Evolutionary conservation across 768 basidiomycete species (phyloP), one percentile per base, ranked within the genome.

Genomic region (Tylopilus sp.): DNA sequence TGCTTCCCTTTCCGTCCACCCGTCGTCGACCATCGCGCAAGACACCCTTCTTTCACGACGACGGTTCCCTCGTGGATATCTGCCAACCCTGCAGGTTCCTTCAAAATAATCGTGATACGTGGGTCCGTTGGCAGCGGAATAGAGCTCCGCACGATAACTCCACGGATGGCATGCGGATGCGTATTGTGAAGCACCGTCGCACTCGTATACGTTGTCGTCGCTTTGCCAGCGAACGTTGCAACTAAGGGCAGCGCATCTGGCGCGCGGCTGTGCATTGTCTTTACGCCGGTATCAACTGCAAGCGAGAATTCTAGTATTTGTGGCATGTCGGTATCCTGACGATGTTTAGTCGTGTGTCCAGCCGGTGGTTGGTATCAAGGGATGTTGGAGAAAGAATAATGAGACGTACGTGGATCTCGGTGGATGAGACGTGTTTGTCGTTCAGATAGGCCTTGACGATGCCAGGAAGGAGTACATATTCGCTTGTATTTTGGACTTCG

Each of bases 101-200:
- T 57, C 35, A 67, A 31, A 1, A 53, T 18, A 25, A 70, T 59
- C 47, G 66, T 65, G 40, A 71, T 51, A 6, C 59, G 54, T n/a
- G 61, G 52, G 45, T 71, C 61, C 2, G 57, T 28, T 8, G 66
- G 56, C n/a, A 67, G 40, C 6, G 68, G 68, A 11, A 70, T 51
- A 3, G 62, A 46, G 35, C 58, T 60, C 33, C 68, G 65, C 31
- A 69, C 55, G 41, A 70, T 9, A 9, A 60, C 39, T 0, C 60
- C 48, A 17, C 40, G 26, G 13, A 64, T 47, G 4, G 41, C 35
- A 6, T 53, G 45, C 4, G 38, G n/a, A 22, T 57, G 60, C 3
- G 54, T 52, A 13, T 55, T 65, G 11, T 61, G 52, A 20, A 63
- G 39, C 40, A 52, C 35, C 8, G 50, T 56, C 6, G 47, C 51